These are phyloP conservation scores for Venturiaceae sp. DNA, from an alignment of 2,329 filamentous ascomycete species.

Conservation along the genomic window DNA sequence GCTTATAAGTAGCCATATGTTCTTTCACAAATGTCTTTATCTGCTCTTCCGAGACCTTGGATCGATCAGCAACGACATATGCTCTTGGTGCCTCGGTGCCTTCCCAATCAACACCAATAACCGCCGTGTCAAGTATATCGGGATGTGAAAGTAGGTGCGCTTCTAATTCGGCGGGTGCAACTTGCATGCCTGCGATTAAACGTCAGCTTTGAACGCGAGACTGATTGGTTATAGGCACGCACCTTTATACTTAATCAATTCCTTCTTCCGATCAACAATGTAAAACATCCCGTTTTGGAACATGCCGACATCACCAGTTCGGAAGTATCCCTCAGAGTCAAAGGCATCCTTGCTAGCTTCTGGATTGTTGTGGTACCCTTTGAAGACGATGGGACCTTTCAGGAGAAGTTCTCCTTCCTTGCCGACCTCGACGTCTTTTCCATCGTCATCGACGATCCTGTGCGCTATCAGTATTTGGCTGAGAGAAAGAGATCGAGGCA, in stretches of 20 bases:
- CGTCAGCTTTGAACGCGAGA: neutral
- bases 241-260: slow-evolving; percentile 36
- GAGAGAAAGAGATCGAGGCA: slow-evolving; percentile 9
- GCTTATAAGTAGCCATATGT: slow-evolving; percentile 24
- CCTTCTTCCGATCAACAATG: slow-evolving; percentile 31
- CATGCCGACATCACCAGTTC: slow-evolving; percentile 27
- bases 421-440: slow-evolving; percentile 20
- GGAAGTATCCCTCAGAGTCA: slow-evolving; percentile 22
- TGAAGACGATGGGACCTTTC: slow-evolving; percentile 25
- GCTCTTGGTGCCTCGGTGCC: slow-evolving; percentile 32
- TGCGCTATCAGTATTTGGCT: slow-evolving; percentile 9
- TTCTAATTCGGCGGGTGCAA: slow-evolving; percentile 40
- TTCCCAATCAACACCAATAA: slow-evolving; percentile 31
- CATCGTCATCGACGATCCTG: slow-evolving; percentile 24
- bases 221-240: neutral
- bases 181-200: slow-evolving; percentile 30
- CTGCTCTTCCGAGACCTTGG: slow-evolving; percentile 18
- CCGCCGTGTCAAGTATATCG: slow-evolving; percentile 33
- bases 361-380: slow-evolving; percentile 26
- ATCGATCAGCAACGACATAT: slow-evolving; percentile 30
- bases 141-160: slow-evolving; percentile 31
- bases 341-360: slow-evolving; percentile 20
- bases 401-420: slow-evolving; percentile 23
- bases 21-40: slow-evolving; percentile 23
- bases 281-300: slow-evolving; percentile 28